A percentile compares a stretch with the other conserved stretches of the same genome.
These are phyloP conservation scores for Yamagishiella unicocca DNA, from an alignment of 139 green algal genomes.

Conservation along the genomic window DNA sequence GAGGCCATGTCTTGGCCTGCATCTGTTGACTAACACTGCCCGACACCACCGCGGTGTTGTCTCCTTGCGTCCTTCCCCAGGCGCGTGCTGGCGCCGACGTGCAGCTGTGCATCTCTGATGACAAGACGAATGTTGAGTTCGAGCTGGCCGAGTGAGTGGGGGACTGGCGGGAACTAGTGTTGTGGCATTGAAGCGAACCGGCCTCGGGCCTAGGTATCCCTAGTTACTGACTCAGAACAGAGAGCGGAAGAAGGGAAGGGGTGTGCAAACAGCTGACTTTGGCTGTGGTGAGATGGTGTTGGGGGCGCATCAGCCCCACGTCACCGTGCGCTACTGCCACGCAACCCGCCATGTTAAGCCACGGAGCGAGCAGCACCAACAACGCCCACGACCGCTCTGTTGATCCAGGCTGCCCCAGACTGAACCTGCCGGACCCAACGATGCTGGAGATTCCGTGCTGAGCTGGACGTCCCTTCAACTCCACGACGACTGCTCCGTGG, in stretches of 20 bases:
- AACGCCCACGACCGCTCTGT: background rate
- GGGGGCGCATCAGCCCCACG: no score
- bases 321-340: background rate
- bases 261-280: background rate
- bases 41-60: background rate
- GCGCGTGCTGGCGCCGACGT: background rate
- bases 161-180: no score
- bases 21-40: background rate
- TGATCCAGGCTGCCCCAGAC: background rate
- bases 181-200: background rate
- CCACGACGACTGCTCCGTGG: constrained; percentile 5
- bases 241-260: background rate
- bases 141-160: constrained; percentile 11
- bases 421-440: background rate
- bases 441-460: background rate
- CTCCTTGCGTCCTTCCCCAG: background rate
- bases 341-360: no score
- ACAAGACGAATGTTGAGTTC: background rate
- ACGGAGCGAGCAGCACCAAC: background rate
- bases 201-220: background rate
- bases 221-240: no score
- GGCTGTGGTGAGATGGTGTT: no score
- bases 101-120: background rate
- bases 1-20: background rate
- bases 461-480: background rate